phyloP scores from a whole-genome alignment of 768 basidiomycete genomes.

The Mycena belliarum region DNA sequence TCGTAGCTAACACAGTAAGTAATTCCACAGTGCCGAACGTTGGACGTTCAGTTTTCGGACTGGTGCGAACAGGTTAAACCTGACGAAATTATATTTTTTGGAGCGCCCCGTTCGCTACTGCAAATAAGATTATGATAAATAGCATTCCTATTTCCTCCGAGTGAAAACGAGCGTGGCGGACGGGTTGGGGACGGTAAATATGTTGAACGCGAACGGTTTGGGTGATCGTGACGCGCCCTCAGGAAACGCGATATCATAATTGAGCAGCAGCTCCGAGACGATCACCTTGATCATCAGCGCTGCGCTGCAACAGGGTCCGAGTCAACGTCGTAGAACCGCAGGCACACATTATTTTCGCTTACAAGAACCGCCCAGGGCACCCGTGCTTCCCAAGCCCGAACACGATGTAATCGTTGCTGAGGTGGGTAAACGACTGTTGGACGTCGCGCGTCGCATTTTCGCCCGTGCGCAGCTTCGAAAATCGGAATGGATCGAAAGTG shows the following conservation, averaged over 20 bases:
- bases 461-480: constrained; percentile 17
- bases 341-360: not conserved
- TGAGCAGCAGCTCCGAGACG: constrained; percentile 13
- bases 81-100: too few relatives aligned
- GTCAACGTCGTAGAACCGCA: too few relatives aligned
- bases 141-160: constrained; percentile 7
- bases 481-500: constrained; percentile 23
- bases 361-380: constrained; percentile 18
- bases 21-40: too few relatives aligned
- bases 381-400: constrained; percentile 19
- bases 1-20: too few relatives aligned
- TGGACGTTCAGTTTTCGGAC: too few relatives aligned
- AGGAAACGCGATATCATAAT: constrained; percentile 16
- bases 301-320: not conserved
- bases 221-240: constrained; percentile 10
- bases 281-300: constrained; percentile 19
- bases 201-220: constrained; percentile 17
- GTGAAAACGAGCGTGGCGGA: constrained; percentile 14
- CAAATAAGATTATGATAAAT: too few relatives aligned
- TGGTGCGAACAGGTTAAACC: too few relatives aligned
- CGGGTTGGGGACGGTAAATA: constrained; percentile 16
- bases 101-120: too few relatives aligned
- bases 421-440: constrained; percentile 14
- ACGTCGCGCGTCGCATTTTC: not conserved
- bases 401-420: constrained; percentile 22